Evolutionary conservation across 2,329 filamentous ascomycete genomes (phyloP).

Genomic region (Fusarium denticulatum): DNA sequence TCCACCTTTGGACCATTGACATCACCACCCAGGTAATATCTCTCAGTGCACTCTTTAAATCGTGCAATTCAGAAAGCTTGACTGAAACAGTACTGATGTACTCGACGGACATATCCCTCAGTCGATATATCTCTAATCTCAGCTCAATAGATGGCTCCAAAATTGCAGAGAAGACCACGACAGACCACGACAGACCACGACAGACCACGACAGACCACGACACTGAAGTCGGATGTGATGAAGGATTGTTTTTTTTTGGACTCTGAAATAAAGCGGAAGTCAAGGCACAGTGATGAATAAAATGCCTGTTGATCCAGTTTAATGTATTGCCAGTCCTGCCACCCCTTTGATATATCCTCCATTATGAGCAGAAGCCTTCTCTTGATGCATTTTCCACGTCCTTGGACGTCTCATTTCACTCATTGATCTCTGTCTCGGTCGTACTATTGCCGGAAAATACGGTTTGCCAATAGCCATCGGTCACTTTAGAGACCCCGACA

Average conservation of each 20-base stretch:
- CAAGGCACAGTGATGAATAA: rapidly evolving
- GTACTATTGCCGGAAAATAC: rapidly evolving
- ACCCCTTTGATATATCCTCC: background rate
- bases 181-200: background rate
- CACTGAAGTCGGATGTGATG: background rate
- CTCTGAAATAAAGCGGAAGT: rapidly evolving
- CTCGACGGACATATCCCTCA: rapidly evolving
- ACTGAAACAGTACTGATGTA: background rate
- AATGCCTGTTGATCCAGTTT: background rate
- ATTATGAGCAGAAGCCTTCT: background rate
- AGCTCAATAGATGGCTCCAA: rapidly evolving
- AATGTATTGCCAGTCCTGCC: background rate
- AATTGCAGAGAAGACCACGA: rapidly evolving
- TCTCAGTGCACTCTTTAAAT: rapidly evolving
- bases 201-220: background rate
- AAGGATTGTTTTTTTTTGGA: rapidly evolving
- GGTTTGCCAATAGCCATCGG: background rate
- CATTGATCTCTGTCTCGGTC: rapidly evolving
- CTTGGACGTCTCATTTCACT: rapidly evolving
- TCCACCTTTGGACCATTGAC: background rate
- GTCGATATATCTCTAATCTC: rapidly evolving
- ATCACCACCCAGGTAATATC: rapidly evolving
- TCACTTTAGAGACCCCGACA: background rate
- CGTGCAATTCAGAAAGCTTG: rapidly evolving
- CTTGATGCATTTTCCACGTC: background rate